These are phyloP conservation scores for Betula pendula DNA, from an alignment of 306 rosid species.

Conservation along the genomic window DNA sequence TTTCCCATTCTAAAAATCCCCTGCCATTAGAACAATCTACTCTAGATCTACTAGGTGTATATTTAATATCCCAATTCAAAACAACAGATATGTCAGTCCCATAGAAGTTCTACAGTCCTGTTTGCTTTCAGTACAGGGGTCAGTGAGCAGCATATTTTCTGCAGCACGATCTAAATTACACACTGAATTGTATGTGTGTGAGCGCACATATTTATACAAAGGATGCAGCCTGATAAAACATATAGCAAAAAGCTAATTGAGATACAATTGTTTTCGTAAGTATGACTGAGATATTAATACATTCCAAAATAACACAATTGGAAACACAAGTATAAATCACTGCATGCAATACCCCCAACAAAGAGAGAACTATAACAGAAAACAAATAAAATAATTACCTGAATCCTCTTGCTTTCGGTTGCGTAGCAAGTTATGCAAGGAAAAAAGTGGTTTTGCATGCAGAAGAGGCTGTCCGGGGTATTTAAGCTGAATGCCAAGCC, in stretches of 20 bases:
- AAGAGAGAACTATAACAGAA: not conserved
- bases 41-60: not conserved
- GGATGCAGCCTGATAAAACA: constrained; percentile 1
- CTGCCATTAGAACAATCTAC: not conserved
- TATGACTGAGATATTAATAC: not conserved
- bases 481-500: constrained; percentile 68
- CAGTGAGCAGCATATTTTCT: not conserved
- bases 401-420: constrained; percentile 56
- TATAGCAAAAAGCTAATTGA: not conserved
- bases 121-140: not conserved
- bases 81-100: not conserved
- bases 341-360: not conserved
- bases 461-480: constrained; percentile 82
- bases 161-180: not conserved
- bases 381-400: constrained; percentile 49
- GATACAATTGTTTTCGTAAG: not conserved
- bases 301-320: not conserved
- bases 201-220: not conserved
- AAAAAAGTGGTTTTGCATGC: constrained; percentile 66
- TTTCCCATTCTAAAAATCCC: not conserved
- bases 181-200: not conserved
- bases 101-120: not conserved
- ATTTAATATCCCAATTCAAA: not conserved
- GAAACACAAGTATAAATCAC: not conserved
- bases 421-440: constrained; percentile 74